Conservation (phyloP, 2,329 filamentous ascomycete genomes). For the Exophiala mesophila region DNA sequence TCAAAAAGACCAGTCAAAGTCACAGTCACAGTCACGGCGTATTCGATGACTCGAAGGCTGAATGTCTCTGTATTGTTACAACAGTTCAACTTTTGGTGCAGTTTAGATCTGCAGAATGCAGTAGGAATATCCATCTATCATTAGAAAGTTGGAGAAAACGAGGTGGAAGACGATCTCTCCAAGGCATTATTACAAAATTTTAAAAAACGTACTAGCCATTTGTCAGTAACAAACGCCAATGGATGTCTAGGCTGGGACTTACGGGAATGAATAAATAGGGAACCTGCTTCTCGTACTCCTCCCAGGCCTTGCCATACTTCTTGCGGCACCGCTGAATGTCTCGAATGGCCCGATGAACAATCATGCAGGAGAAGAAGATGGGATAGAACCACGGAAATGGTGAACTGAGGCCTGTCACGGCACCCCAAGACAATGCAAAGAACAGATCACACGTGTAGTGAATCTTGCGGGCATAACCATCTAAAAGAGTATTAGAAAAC, state of each 20-base stretch:
- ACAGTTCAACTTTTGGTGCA: no score
- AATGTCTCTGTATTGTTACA: no score
- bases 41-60: no score
- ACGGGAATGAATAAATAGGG: slow-evolving; percentile 81
- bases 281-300: slow-evolving; percentile 71
- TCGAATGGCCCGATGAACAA: slow-evolving; percentile 68
- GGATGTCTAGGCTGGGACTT: slow-evolving; percentile 31
- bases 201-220: slow-evolving; percentile 23
- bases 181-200: no score
- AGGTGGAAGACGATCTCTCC: no score
- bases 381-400: slow-evolving; percentile 90
- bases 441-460: slow-evolving; percentile 78
- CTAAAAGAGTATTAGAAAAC: slow-evolving; percentile 35
- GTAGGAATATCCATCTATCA: no score
- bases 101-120: no score
- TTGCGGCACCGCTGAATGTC: slow-evolving; percentile 70
- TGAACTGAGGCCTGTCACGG: slow-evolving; percentile 75
- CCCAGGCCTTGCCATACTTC: slow-evolving; percentile 80
- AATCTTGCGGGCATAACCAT: slow-evolving; percentile 70
- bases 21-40: no score
- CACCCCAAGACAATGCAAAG: slow-evolving; percentile 71
- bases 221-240: slow-evolving; percentile 3
- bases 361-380: slow-evolving; percentile 74
- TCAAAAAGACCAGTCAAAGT: no score
- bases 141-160: no score